phyloP scores from a whole-genome alignment of 1,284 basidiomycete genomes.

The Mycocalia duriaeana region DNA sequence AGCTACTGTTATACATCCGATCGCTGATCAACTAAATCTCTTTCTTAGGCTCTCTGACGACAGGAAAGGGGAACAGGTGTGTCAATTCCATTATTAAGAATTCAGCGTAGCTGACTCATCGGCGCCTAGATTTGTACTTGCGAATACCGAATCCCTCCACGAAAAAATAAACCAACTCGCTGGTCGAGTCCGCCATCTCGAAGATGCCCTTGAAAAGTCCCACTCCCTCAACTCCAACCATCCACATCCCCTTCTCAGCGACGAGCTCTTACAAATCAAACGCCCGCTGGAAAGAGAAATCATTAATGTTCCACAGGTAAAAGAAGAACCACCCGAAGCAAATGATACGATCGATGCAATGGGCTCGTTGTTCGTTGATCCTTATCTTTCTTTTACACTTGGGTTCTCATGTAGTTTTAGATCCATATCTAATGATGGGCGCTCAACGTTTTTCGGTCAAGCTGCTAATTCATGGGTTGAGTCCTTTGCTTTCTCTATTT shows the following conservation, averaged over 20 bases:
- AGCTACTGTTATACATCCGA: slow-evolving; percentile 11
- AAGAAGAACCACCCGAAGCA: slow-evolving; percentile 43
- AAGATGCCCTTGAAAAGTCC: slow-evolving; percentile 55
- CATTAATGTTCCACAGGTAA: slow-evolving; percentile 29
- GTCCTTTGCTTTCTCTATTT: slow-evolving; percentile 3
- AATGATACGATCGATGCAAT: slow-evolving; percentile 54
- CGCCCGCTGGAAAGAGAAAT: slow-evolving; percentile 57
- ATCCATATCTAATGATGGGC: slow-evolving; percentile 55
- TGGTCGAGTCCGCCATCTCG: slow-evolving; percentile 55
- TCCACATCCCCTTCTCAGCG: slow-evolving; percentile 50
- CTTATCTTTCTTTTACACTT: slow-evolving; percentile 1
- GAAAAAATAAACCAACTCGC: slow-evolving; percentile 60
- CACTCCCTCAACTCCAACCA: slow-evolving; percentile 42
- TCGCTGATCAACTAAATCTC: slow-evolving; percentile 10
- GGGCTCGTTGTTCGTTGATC: slow-evolving; percentile 50
- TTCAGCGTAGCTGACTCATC: too few species aligned
- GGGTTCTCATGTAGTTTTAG: slow-evolving; percentile 57
- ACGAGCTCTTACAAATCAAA: slow-evolving; percentile 60
- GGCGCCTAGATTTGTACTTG: slow-evolving; percentile 54
- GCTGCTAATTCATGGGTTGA: slow-evolving; percentile 63
- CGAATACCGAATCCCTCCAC: slow-evolving; percentile 63
- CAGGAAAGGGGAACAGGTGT: slow-evolving; percentile 68
- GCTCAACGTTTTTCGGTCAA: slow-evolving; percentile 59
- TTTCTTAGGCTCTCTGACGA: slow-evolving; percentile 54
- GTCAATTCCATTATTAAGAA: slow-evolving; percentile 2